Conservation (phyloP, 768 basidiomycete genomes). For the Infundibulicybe gibba region DNA sequence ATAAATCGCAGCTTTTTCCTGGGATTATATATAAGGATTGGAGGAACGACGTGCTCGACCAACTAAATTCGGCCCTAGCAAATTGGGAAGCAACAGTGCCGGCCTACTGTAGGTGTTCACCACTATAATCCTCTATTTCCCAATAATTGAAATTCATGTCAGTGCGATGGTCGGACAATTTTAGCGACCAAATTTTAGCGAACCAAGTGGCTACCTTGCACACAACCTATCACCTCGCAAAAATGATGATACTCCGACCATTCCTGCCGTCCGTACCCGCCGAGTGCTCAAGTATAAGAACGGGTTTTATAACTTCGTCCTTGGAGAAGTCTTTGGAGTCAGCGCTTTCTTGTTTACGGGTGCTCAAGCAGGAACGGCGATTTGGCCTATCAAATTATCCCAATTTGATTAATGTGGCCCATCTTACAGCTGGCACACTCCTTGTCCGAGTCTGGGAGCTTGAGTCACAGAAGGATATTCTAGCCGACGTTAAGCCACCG, state of each 20-base stretch:
- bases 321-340: too few species aligned
- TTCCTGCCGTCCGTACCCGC: conserved; percentile 43
- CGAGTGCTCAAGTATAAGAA: background rate
- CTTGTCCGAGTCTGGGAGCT: conserved; percentile 58
- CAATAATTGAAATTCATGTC: too few species aligned
- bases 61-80: conserved; percentile 66
- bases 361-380: conserved; percentile 49
- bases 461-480: conserved; percentile 35
- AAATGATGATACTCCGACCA: conserved; percentile 69
- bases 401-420: conserved; percentile 38
- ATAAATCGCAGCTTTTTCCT: conserved; percentile 54
- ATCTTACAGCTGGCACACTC: conserved; percentile 49
- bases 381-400: conserved; percentile 41
- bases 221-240: conserved; percentile 54
- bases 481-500: conserved; percentile 30
- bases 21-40: conserved; percentile 51
- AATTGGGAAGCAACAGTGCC: conserved; percentile 73
- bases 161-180: too few species aligned
- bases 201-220: conserved; percentile 57
- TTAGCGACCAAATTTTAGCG: conserved; percentile 28
- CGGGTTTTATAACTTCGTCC: too few species aligned
- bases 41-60: conserved; percentile 56
- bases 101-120: conserved; percentile 53
- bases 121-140: too few species aligned
- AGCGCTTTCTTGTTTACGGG: conserved; percentile 43